Conservation (phyloP, 2,329 filamentous ascomycete species). For the Aquanectria penicillioides region DNA sequence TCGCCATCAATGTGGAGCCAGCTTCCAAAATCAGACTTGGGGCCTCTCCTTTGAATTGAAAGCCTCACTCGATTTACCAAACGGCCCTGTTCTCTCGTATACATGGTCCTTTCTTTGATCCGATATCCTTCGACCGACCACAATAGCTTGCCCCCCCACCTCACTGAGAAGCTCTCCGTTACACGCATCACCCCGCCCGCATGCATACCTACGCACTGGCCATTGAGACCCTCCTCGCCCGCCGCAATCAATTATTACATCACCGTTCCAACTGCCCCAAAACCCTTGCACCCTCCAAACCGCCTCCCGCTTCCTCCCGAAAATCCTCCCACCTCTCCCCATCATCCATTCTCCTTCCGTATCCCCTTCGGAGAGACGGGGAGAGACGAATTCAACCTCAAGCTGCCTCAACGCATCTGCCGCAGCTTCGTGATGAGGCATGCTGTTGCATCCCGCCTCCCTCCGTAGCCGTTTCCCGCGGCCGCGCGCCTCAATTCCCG, state of each 20-base stretch:
- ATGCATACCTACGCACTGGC: too few species aligned
- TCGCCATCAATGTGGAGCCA: too few species aligned
- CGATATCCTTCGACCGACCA: too few species aligned
- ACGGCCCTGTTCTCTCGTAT: too few species aligned
- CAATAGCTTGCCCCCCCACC: slow-evolving; percentile 18
- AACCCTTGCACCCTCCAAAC: slow-evolving; percentile 16
- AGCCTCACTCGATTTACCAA: too few species aligned
- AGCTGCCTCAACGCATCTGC: too few species aligned
- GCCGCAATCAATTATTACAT: slow-evolving; percentile 38
- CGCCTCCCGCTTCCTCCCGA: slow-evolving; percentile 5
- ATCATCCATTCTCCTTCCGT: background rate
- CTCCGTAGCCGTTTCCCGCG: slow-evolving; percentile 35
- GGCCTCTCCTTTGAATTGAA: too few species aligned
- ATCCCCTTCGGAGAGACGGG: too few species aligned
- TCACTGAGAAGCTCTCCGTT: too few species aligned
- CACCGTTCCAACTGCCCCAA: slow-evolving; percentile 33
- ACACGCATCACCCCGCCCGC: slow-evolving; percentile 31
- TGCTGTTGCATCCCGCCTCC: slow-evolving; percentile 60
- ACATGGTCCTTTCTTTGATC: background rate
- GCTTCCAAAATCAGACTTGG: too few species aligned
- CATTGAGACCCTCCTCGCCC: slow-evolving; percentile 1
- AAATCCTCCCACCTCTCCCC: slow-evolving; percentile 2
- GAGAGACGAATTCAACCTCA: too few species aligned
- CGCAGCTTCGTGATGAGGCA: slow-evolving; percentile 66
- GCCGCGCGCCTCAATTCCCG: slow-evolving; percentile 35